Conservation (phyloP, 768 basidiomycete genomes). For the Lentinula guzmanii region DNA sequence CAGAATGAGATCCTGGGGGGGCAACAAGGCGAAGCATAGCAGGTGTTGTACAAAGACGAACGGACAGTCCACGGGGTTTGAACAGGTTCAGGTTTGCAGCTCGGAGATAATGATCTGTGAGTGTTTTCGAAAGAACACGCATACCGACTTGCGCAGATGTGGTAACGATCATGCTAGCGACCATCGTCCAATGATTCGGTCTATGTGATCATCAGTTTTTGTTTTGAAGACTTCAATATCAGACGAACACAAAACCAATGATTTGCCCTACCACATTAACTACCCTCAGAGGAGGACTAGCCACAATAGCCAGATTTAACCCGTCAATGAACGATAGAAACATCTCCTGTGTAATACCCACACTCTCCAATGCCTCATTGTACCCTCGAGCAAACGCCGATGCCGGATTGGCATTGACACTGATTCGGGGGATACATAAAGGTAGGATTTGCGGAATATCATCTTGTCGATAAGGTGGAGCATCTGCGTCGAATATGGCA, state of each 20-base stretch:
- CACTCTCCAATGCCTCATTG: slow-evolving; percentile 9
- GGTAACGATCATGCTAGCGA: slow-evolving; percentile 13
- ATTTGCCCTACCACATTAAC: slow-evolving; percentile 14
- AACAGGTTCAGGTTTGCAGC: slow-evolving; percentile 17
- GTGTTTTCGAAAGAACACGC: slow-evolving; percentile 17
- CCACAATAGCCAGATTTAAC: slow-evolving; percentile 19
- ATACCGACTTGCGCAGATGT: slow-evolving; percentile 13
- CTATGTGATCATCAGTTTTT: not conserved
- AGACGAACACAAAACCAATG: slow-evolving; percentile 17
- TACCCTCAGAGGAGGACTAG: slow-evolving; percentile 18
- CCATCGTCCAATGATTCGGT: slow-evolving; percentile 19
- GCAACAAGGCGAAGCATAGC: slow-evolving; percentile 16
- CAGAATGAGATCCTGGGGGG: not conserved
- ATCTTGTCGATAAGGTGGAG: not conserved
- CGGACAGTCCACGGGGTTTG: slow-evolving; percentile 17
- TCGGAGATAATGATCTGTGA: slow-evolving; percentile 19
- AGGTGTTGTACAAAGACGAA: slow-evolving; percentile 17
- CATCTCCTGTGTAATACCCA: slow-evolving; percentile 13
- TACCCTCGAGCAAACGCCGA: slow-evolving; percentile 18
- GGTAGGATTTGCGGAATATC: slow-evolving; percentile 10
- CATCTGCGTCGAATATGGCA: not conserved
- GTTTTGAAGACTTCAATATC: not conserved
- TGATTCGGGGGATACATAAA: slow-evolving; percentile 17
- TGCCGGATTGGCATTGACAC: slow-evolving; percentile 11
- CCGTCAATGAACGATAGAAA: slow-evolving; percentile 18